Evolutionary conservation across 2,329 filamentous ascomycete genomes (phyloP).

Genomic region (Amesomyces nigricolor): DNA sequence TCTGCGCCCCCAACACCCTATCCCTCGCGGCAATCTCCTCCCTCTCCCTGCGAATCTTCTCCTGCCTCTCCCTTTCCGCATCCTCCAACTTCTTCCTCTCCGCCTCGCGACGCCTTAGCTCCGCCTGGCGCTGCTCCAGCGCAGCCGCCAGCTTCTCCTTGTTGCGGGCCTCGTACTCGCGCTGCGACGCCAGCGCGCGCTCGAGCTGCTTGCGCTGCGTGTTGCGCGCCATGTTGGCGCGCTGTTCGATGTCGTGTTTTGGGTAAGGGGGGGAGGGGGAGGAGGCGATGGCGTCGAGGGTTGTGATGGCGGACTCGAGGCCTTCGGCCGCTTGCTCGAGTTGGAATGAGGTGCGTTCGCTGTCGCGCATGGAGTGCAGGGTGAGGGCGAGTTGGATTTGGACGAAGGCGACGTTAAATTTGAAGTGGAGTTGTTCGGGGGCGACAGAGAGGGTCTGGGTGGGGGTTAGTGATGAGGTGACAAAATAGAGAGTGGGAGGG

Average conservation of each 20-base stretch:
- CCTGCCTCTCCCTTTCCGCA: slow-evolving; percentile 65
- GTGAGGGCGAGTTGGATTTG: slow-evolving; percentile 88
- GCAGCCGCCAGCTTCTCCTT: slow-evolving; percentile 80
- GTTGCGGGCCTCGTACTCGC: slow-evolving; percentile 89
- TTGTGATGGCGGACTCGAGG: slow-evolving; percentile 78
- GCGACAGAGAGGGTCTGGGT: slow-evolving; percentile 65
- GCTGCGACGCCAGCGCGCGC: slow-evolving; percentile 75
- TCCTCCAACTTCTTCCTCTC: slow-evolving; percentile 63
- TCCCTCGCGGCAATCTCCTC: slow-evolving; percentile 73
- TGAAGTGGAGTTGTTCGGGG: slow-evolving; percentile 81
- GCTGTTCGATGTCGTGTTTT: slow-evolving; percentile 82
- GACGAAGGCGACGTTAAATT: slow-evolving; percentile 97
- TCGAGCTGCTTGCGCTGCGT: slow-evolving; percentile 91
- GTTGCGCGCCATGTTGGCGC: slow-evolving; percentile 94
- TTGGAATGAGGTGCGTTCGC: slow-evolving; percentile 70
- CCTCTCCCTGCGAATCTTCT: slow-evolving; percentile 81
- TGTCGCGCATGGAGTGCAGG: slow-evolving; percentile 68
- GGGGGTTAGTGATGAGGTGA: not conserved
- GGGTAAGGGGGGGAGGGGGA: slow-evolving; percentile 76
- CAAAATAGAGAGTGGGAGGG: not conserved
- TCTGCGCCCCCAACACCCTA: slow-evolving; percentile 63
- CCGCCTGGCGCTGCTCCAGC: slow-evolving; percentile 71
- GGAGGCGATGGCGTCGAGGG: slow-evolving; percentile 57
- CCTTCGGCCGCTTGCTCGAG: slow-evolving; percentile 74
- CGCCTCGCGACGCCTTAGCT: slow-evolving; percentile 72